Percentiles rank a stretch among this genome's conserved stretches.
phyloP scores from a whole-genome alignment of 2,329 filamentous ascomycete species.

The Clarireedia monteithiana region DNA sequence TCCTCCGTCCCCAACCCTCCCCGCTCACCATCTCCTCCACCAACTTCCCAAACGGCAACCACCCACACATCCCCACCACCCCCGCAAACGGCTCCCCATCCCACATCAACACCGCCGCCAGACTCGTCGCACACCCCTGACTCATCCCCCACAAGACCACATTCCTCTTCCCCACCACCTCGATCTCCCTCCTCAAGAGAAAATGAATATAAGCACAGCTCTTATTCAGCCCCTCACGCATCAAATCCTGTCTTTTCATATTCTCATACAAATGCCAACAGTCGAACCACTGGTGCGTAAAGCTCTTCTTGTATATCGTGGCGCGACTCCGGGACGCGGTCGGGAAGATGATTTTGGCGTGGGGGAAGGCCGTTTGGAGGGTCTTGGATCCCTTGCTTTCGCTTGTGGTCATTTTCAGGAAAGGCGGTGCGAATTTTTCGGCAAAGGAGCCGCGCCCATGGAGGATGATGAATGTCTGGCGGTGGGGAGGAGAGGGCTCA shows the following conservation, averaged over 20 bases:
- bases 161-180: conserved; percentile 31
- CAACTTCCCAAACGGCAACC: conserved; percentile 34
- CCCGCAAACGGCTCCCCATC: conserved; percentile 31
- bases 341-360: conserved; percentile 44
- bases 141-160: conserved; percentile 44
- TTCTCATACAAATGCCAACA: conserved; percentile 31
- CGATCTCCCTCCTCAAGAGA: conserved; percentile 32
- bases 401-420: conserved; percentile 30
- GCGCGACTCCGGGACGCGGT: conserved; percentile 37
- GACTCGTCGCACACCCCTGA: conserved; percentile 44
- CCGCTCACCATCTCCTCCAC: conserved; percentile 20
- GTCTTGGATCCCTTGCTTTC: not conserved
- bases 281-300: conserved; percentile 42
- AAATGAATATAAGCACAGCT: conserved; percentile 34
- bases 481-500: not conserved
- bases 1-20: not conserved
- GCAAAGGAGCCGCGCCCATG: conserved; percentile 42
- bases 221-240: conserved; percentile 35
- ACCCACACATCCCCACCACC: conserved; percentile 37
- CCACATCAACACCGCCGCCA: conserved; percentile 39
- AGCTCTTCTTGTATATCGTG: conserved; percentile 32
- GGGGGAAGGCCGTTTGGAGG: conserved; percentile 32
- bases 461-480: conserved; percentile 40
- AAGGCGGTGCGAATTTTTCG: conserved; percentile 32
- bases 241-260: conserved; percentile 22